Conservation (phyloP, 768 basidiomycete genomes). For the Cystofilobasidium macerans region DNA sequence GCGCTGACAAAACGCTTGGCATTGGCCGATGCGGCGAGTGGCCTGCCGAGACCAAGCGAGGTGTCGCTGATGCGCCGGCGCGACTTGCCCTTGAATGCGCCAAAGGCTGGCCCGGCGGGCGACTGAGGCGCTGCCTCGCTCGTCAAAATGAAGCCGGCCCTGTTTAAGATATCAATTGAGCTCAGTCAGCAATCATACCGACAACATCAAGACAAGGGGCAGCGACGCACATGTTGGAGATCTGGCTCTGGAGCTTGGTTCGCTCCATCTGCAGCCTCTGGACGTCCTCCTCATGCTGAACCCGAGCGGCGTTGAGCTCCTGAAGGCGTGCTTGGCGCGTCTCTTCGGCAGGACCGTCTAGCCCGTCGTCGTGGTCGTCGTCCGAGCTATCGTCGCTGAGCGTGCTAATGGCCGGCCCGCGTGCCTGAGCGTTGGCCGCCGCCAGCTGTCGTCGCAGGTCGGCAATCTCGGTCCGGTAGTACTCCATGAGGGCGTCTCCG, state of each 20-base stretch:
- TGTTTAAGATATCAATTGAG: not conserved
- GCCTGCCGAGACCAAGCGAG: not conserved
- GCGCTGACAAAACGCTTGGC: not conserved
- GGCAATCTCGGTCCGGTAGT: slow-evolving; percentile 38
- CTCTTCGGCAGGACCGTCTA: not conserved
- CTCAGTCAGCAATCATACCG: not conserved
- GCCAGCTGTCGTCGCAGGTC: slow-evolving; percentile 32
- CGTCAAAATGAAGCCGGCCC: slow-evolving; percentile 33
- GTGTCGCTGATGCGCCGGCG: slow-evolving; percentile 38
- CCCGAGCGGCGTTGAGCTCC: slow-evolving; percentile 1
- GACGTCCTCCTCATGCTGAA: slow-evolving; percentile 16
- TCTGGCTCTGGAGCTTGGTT: slow-evolving; percentile 22
- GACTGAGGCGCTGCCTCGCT: slow-evolving; percentile 36
- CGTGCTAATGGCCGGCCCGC: slow-evolving; percentile 12
- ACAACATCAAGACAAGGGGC: not conserved
- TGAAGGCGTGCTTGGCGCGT: slow-evolving; percentile 7
- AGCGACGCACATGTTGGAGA: slow-evolving; percentile 14
- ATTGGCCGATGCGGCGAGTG: not conserved
- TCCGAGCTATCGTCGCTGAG: slow-evolving; percentile 5
- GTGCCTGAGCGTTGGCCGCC: slow-evolving; percentile 18
- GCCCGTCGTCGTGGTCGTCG: not conserved
- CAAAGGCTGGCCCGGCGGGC: slow-evolving; percentile 29
- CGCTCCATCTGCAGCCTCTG: slow-evolving; percentile 13
- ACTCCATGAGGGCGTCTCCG: slow-evolving; percentile 36
- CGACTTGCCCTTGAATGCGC: slow-evolving; percentile 28